Percentiles rank a stretch among this genome's conserved stretches.
Conservation (phyloP, 2,329 filamentous ascomycete genomes). For the Hypoxylon sp. region DNA sequence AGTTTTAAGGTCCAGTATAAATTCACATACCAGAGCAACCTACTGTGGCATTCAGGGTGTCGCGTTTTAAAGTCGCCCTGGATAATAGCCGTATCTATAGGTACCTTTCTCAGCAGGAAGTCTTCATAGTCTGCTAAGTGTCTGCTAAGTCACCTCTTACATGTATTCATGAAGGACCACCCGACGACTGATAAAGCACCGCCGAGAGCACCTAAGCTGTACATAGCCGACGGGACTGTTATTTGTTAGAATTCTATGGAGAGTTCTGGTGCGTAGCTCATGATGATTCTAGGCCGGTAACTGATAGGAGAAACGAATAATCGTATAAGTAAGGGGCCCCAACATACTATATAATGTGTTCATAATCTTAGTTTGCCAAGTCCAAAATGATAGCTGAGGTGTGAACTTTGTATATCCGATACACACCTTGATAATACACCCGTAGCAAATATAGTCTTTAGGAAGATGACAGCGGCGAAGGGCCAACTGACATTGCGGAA, state of each 20-base stretch:
- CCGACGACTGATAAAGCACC: conserved; percentile 49
- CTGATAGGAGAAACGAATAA: neutral
- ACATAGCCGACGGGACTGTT: conserved; percentile 50
- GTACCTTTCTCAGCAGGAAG: neutral
- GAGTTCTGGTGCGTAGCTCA: neutral
- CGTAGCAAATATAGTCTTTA: conserved; percentile 60
- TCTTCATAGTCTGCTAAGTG: neutral
- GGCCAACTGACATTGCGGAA: conserved; percentile 69
- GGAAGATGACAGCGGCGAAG: conserved; percentile 66
- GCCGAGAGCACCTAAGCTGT: conserved; percentile 47
- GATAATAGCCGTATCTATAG: conserved; percentile 44
- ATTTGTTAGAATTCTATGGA: conserved; percentile 20
- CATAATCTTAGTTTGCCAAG: neutral
- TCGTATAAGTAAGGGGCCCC: neutral
- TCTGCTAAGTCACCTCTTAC: conserved; percentile 24
- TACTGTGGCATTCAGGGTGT: conserved; percentile 47
- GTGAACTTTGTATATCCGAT: too few species aligned
- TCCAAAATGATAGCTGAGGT: neutral
- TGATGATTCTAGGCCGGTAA: neutral
- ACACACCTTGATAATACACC: conserved; percentile 44
- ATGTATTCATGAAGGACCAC: conserved; percentile 51
- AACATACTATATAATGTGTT: conserved; percentile 24
- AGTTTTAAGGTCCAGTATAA: neutral
- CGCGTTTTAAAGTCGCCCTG: conserved; percentile 48
- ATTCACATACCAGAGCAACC: neutral